Base-by-base conservation (phyloP, 352 stramenopile genomes). In the Phytophthora agathidicida region DNA sequence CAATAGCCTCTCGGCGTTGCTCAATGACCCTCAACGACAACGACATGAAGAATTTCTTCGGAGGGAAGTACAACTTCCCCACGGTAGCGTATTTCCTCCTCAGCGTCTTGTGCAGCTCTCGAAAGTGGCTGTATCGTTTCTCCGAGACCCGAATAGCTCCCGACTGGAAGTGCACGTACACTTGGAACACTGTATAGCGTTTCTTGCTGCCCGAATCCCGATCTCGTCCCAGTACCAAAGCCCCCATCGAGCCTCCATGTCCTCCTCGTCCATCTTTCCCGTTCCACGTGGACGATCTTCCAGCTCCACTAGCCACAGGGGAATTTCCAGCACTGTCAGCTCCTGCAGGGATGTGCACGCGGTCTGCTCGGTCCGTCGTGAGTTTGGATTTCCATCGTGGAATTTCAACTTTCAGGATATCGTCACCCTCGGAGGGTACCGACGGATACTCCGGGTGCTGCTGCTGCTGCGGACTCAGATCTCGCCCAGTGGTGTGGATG, bases 1-100 rank as follows among this genome's bases (percentile, higher is more conserved):
- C 86, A 27, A 95, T 89, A 9, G 71, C 84, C 39, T 92, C 77
- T 11, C 84, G 82, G 10, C 86, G 82, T 51, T 95, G 86, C 61
- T 93, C 84, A 58, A 95, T 95, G 33, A 95, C 86, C 47, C 89
- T 80, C 11, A 95, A 68, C 26, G 86, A 95, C n/a, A 93, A 58
- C 38, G 84, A 94, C 65, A 89, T 83, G 56, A 95, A 95, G 55
- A 93, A 91, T 51, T 92, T 91, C 46, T 94, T 93, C 3, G 84
- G 86, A 7, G 86, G 86, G 50, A 95, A 95, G 48, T 90, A 91
- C 22, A 94, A 74, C 38, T 89, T 91, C 46, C 77, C 80, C 7
- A 95, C 84, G 0, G 80, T 84, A 0, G 81, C 80, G 61, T 94
- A 94, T 59, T 91, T 90, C 63, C 75, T 76, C 17, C 86, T 73